phyloP scores from a whole-genome alignment of 352 stramenopile genomes.

The Phytophthora sansomeana region DNA sequence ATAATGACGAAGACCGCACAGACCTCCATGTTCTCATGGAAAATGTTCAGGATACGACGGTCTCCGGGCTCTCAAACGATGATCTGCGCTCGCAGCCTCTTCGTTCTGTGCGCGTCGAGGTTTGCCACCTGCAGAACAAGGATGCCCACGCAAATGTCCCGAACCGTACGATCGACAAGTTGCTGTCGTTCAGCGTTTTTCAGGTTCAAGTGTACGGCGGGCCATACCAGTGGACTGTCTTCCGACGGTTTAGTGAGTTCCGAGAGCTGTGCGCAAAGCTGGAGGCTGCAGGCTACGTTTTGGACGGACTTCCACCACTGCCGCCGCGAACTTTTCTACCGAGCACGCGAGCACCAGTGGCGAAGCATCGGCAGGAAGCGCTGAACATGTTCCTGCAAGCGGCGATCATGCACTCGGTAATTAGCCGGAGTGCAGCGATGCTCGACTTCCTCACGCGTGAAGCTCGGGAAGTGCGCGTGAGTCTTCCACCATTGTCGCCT shows the following conservation, averaged over 20 bases:
- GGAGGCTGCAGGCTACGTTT: slow-evolving; percentile 49
- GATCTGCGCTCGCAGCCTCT: slow-evolving; percentile 80
- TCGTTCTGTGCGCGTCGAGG: slow-evolving; percentile 80
- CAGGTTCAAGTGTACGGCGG: slow-evolving; percentile 86
- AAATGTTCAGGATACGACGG: slow-evolving; percentile 82
- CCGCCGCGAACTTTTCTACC: slow-evolving; percentile 78
- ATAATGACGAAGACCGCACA: slow-evolving; percentile 71
- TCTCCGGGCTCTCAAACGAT: slow-evolving; percentile 72
- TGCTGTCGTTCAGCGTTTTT: slow-evolving; percentile 87
- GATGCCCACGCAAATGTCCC: slow-evolving; percentile 86
- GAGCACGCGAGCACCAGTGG: slow-evolving; percentile 71
- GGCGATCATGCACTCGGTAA: slow-evolving; percentile 83
- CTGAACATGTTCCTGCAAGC: slow-evolving; percentile 84
- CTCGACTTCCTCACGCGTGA: slow-evolving; percentile 82
- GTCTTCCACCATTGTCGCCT: slow-evolving; percentile 79
- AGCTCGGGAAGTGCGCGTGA: slow-evolving; percentile 81
- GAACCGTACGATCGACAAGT: slow-evolving; percentile 65
- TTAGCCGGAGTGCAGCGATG: slow-evolving; percentile 74
- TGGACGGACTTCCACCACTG: slow-evolving; percentile 70
- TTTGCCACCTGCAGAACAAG: slow-evolving; percentile 90
- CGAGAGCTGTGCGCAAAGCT: slow-evolving; percentile 62
- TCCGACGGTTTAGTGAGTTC: slow-evolving; percentile 89
- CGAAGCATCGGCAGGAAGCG: slow-evolving; percentile 77
- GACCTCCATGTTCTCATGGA: slow-evolving; percentile 84
- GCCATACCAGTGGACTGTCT: slow-evolving; percentile 88